Conservation (phyloP, 768 basidiomycete species). For the Pisolithus orientalis region DNA sequence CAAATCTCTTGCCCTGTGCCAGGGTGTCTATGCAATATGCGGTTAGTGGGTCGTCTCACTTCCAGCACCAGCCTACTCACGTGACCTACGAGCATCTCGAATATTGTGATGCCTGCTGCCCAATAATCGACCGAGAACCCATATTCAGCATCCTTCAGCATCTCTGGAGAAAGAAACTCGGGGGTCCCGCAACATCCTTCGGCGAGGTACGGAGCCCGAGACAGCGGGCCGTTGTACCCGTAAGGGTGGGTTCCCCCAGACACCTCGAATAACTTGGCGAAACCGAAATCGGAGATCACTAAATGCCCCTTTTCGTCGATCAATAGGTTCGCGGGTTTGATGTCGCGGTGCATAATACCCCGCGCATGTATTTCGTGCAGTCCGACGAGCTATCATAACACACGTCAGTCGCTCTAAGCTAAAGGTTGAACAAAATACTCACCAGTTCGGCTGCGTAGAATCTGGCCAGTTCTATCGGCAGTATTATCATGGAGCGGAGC, state of each 20-base stretch:
- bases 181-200: background rate
- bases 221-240: background rate
- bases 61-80: background rate
- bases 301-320: slow-evolving; percentile 38
- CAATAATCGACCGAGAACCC: background rate
- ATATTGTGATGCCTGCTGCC: background rate
- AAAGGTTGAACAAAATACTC: background rate
- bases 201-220: background rate
- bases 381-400: background rate
- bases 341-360: slow-evolving; percentile 62
- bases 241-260: background rate
- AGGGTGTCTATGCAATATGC: background rate
- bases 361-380: slow-evolving; percentile 43
- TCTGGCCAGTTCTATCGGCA: background rate
- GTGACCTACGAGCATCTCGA: background rate
- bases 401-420: background rate
- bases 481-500: background rate
- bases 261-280: background rate
- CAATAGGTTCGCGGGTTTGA: slow-evolving; percentile 62
- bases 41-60: background rate
- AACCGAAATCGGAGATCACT: background rate
- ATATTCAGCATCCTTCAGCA: background rate
- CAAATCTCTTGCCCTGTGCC: too few species aligned
- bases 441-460: background rate
- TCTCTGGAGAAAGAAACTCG: background rate